Percentiles rank a stretch among this genome's conserved stretches.
These are phyloP conservation scores for Scalesia atractyloides DNA, from an alignment of 129 eudicot species.

Conservation along the genomic window DNA sequence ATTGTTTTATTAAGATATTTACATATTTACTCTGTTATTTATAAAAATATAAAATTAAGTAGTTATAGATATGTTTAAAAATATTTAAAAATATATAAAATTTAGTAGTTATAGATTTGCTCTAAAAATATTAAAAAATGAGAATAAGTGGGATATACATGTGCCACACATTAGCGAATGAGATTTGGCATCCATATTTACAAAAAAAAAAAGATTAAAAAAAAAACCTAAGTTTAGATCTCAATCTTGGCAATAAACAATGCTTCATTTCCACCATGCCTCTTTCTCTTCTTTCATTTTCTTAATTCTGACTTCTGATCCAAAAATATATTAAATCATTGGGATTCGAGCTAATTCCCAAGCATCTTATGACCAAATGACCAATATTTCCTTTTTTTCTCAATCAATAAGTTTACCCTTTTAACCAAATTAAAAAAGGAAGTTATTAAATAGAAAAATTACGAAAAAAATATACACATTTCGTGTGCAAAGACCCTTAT, in stretches of 20 bases:
- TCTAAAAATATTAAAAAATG: background rate
- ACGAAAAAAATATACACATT: too few relatives aligned
- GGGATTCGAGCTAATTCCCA: constrained; percentile 32
- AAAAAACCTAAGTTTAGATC: constrained; percentile 38
- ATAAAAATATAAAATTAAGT: too few relatives aligned
- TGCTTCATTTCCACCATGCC: constrained; percentile 22
- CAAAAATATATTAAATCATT: background rate
- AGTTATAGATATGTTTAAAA: background rate
- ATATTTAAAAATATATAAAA: background rate
- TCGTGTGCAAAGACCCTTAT: background rate
- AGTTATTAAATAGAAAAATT: too few relatives aligned
- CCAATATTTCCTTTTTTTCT: background rate
- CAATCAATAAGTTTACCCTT: too few relatives aligned
- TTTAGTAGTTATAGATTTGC: background rate
- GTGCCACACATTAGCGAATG: constrained; percentile 32
- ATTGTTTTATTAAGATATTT: too few relatives aligned
- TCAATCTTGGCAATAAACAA: constrained; percentile 35
- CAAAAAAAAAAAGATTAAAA: background rate
- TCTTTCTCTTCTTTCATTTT: constrained; percentile 8
- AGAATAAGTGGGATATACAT: constrained; percentile 23
- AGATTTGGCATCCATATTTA: constrained; percentile 26
- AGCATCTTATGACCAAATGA: constrained; percentile 19
- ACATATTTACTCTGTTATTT: too few relatives aligned
- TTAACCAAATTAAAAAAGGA: too few relatives aligned
- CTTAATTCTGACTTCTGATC: constrained; percentile 11